phyloP scores from a whole-genome alignment of 257 asterid species.

The Ilex aquifolium region DNA sequence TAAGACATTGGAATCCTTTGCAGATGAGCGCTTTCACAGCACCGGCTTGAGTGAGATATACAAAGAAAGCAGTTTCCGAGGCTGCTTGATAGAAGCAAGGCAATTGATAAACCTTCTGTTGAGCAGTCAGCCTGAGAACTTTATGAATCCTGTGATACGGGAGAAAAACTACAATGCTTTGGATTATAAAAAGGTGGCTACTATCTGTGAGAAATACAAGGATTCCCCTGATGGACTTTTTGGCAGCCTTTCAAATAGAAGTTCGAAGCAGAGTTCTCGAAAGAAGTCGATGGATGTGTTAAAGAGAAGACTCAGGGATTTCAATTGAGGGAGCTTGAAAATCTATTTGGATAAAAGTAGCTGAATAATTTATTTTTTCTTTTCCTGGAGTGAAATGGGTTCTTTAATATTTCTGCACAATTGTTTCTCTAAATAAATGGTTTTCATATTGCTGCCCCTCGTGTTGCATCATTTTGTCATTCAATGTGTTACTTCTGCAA shows the following conservation, averaged over 20 bases:
- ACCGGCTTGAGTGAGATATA: conserved; percentile 74
- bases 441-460: conserved; percentile 7
- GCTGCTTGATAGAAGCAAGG: conserved; percentile 72
- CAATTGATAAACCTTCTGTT: conserved; percentile 73
- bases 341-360: conserved; percentile 9
- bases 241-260: conserved; percentile 80
- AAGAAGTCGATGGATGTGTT: conserved; percentile 81
- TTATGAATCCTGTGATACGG: conserved; percentile 94
- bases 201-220: conserved; percentile 77
- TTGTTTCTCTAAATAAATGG: neutral
- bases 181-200: conserved; percentile 79
- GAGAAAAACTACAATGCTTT: conserved; percentile 63
- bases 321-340: conserved; percentile 42
- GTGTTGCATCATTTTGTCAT: neutral
- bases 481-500: neutral
- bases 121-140: conserved; percentile 90
- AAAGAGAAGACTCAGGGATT: conserved; percentile 75
- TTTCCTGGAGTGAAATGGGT: conserved; percentile 3
- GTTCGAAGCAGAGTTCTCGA: conserved; percentile 65
- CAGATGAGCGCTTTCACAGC: conserved; percentile 75
- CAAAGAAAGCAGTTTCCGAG: conserved; percentile 61
- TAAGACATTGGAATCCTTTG: conserved; percentile 68
- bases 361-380: conserved; percentile 12
- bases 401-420: neutral
- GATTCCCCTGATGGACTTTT: conserved; percentile 82